Percentiles rank a stretch among this genome's conserved stretches.
phyloP scores from a whole-genome alignment of 2,329 filamentous ascomycete species.

The Tympanopsis confertula region DNA sequence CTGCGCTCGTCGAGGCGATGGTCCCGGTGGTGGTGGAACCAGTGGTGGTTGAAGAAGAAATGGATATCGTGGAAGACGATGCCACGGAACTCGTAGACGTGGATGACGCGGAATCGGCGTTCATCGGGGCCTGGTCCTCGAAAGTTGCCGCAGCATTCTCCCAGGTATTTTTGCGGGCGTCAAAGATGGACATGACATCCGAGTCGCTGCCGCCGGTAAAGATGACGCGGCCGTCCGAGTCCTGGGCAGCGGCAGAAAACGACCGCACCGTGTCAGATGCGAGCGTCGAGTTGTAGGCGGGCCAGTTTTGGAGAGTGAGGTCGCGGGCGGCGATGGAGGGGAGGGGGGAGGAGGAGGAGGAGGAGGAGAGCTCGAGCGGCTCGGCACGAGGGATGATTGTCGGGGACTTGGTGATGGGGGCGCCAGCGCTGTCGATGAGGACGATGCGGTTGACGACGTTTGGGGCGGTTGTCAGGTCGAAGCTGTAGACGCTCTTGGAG shows the following conservation, averaged over 20 bases:
- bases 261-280: constrained; percentile 55
- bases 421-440: constrained; percentile 49
- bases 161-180: constrained; percentile 68
- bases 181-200: constrained; percentile 65
- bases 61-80: constrained; percentile 17
- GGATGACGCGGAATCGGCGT: constrained; percentile 14
- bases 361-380: constrained; percentile 7
- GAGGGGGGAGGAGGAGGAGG: constrained; percentile 17
- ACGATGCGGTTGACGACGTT: constrained; percentile 64
- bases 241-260: constrained; percentile 64
- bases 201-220: constrained; percentile 64
- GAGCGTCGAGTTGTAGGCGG: constrained; percentile 63
- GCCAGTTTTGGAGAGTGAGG: constrained; percentile 56
- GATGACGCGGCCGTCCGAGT: constrained; percentile 55
- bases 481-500: constrained; percentile 68
- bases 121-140: constrained; percentile 24
- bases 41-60: constrained; percentile 10
- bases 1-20: constrained; percentile 12
- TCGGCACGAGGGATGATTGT: constrained; percentile 32
- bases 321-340: constrained; percentile 19
- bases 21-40: constrained; percentile 17
- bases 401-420: constrained; percentile 31
- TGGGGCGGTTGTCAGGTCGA: constrained; percentile 63
- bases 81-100: constrained; percentile 14
- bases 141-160: constrained; percentile 58